These are phyloP conservation scores for Termitomyces sp. DNA, from an alignment of 768 basidiomycete species.

Conservation along the genomic window DNA sequence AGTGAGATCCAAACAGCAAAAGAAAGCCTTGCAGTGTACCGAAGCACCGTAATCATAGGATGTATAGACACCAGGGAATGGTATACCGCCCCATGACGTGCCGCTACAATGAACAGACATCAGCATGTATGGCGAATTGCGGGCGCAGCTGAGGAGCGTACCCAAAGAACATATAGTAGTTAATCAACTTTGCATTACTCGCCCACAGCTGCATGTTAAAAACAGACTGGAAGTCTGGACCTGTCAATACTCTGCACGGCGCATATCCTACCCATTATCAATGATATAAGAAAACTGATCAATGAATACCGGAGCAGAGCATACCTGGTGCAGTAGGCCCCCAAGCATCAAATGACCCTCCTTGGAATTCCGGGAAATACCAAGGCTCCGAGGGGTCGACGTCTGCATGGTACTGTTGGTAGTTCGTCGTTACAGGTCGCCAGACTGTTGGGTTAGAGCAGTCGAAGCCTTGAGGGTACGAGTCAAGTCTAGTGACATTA, in stretches of 20 bases:
- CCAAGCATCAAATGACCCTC: constrained; percentile 80
- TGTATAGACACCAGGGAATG: constrained; percentile 72
- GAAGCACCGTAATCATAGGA: constrained; percentile 83
- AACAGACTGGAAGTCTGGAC: constrained; percentile 70
- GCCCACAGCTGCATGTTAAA: constrained; percentile 80
- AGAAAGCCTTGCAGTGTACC: constrained; percentile 16
- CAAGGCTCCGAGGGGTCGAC: constrained; percentile 53
- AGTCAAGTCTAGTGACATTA: constrained; percentile 41
- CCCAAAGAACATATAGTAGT: constrained; percentile 86
- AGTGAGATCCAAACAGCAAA: not conserved
- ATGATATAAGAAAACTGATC: not conserved
- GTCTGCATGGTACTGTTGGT: constrained; percentile 56
- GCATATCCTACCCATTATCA: constrained; percentile 44
- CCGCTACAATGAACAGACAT: constrained; percentile 41
- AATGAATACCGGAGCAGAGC: not conserved
- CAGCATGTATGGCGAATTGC: not conserved
- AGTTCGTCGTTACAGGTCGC: constrained; percentile 59
- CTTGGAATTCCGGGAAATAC: constrained; percentile 75
- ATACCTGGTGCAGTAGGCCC: constrained; percentile 65
- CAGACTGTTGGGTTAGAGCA: constrained; percentile 69
- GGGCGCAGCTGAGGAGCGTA: constrained; percentile 20
- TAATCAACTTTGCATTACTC: constrained; percentile 75
- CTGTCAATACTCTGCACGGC: constrained; percentile 61
- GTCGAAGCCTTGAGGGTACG: constrained; percentile 77
- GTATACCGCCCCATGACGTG: constrained; percentile 81